Base-by-base conservation (phyloP, 208 protist species). In the Entamoeba invadens region DNA sequence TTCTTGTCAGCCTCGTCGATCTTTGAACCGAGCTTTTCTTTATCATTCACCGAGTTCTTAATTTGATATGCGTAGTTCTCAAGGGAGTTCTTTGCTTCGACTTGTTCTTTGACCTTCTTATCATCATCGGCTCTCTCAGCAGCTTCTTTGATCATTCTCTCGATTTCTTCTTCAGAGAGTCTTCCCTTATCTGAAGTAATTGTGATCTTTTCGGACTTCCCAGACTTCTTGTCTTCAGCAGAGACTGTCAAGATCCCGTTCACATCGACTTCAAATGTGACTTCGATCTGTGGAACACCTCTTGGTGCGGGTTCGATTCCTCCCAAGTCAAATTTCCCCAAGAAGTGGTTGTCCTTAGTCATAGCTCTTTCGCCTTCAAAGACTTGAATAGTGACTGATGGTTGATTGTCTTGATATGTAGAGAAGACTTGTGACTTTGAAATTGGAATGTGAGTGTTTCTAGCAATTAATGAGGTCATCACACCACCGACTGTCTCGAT, bases 331-430 rank as follows among this genome's bases (percentile, higher is more conserved):
- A 99, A 99, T 95, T 98, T 98, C 92, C 98, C 98, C 93, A 99
- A 96, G 0, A 98, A 94, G 94, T 98, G 96, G 96, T 99, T 99
- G 96, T 99, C 98, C 97, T 99, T 98, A 92, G 98, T 99, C 97
- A 99, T 98, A 42, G 97, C 94, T 91, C 98, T 97, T 96, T 99
- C 98, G 93, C 98, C 98, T 96, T 99, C 98, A 95, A 98, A 99
- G 21, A 99, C 97, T 96, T 98, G 97, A 95, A 98, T 98, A 4
- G 45, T 68, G 45, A 98, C 98, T 16, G 95, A 95, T 21, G 95
- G 94, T 96, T 98, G 97, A 93, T 98, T 97, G 95, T 98, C 98
- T 93, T 95, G 92, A 94, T 97, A 97, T 91, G 98, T 98, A n/a
- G 97, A 97, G 98, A 99, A 99, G 94, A 97, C 95, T 92, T 95